These are phyloP conservation scores for Maudiozyma serrabonitensis DNA, from an alignment of 805 yeast genomes.

Conservation along the genomic window DNA sequence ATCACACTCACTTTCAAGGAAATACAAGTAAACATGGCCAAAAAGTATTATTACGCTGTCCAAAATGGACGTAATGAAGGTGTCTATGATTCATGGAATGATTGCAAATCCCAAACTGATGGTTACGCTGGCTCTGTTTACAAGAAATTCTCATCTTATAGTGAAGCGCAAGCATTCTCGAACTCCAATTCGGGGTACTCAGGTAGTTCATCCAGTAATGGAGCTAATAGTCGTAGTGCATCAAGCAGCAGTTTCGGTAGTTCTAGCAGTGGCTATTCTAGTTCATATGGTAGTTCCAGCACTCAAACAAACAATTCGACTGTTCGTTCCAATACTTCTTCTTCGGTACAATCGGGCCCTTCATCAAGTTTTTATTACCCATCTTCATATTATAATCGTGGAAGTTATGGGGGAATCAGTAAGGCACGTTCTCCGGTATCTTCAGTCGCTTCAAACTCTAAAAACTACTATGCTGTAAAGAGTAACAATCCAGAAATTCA, in stretches of 20 bases:
- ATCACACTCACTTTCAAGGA: not conserved
- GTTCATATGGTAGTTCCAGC: not conserved
- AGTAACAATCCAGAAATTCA: conserved; percentile 20
- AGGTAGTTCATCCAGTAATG: not conserved
- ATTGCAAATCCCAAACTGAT: conserved; percentile 40
- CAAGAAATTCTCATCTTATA: conserved; percentile 41
- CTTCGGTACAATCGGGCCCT: not conserved
- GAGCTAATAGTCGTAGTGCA: not conserved
- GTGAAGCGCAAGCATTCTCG: conserved; percentile 41
- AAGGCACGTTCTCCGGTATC: not conserved
- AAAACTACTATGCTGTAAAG: conserved; percentile 28
- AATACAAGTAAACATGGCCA: conserved; percentile 8
- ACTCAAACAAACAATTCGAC: not conserved
- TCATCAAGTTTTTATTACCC: not conserved
- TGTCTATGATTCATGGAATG: conserved; percentile 50
- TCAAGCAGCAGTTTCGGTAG: not conserved
- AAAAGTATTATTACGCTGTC: conserved; percentile 42
- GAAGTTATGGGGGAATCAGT: not conserved
- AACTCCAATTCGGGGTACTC: conserved; percentile 4
- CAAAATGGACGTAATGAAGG: conserved; percentile 46
- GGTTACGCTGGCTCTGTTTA: conserved; percentile 49
- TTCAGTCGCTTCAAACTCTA: not conserved
- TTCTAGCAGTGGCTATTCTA: not conserved
- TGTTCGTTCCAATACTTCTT: not conserved
- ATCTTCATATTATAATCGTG: not conserved